Conservation (phyloP, 2,329 filamentous ascomycete species). For the Sporothrix protearum region DNA sequence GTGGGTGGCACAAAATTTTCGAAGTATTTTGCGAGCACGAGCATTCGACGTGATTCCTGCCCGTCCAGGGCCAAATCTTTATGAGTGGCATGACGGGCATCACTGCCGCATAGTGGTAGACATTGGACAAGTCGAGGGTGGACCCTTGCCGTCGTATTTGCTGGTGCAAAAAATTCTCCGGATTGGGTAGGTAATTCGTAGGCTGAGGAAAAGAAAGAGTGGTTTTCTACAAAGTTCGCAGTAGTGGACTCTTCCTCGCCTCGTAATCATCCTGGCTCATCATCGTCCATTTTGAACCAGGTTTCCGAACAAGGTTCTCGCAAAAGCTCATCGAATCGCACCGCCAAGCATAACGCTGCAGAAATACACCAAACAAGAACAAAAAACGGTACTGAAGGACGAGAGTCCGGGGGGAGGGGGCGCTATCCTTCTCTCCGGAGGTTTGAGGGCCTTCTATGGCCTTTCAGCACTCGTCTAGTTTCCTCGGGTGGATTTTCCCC, state of each 20-base stretch:
- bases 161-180: background rate
- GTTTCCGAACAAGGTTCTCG: background rate
- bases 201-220: background rate
- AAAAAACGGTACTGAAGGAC: background rate
- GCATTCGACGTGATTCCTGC: background rate
- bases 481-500: background rate
- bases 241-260: background rate
- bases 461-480: background rate
- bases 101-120: background rate
- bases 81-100: background rate
- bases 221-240: too few species aligned
- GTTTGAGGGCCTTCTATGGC: background rate
- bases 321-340: background rate
- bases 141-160: background rate
- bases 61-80: background rate
- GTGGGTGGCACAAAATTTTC: background rate
- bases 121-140: background rate
- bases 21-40: background rate
- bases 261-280: background rate
- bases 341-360: background rate
- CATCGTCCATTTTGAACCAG: background rate
- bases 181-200: conserved; percentile 10
- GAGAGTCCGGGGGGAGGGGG: background rate
- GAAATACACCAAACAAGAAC: background rate
- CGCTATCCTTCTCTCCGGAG: background rate